A percentile compares a stretch with the other conserved stretches of the same genome.
These are phyloP conservation scores for Cenchrus purpureus DNA, from an alignment of 176 grass and related monocot species.

Conservation along the genomic window DNA sequence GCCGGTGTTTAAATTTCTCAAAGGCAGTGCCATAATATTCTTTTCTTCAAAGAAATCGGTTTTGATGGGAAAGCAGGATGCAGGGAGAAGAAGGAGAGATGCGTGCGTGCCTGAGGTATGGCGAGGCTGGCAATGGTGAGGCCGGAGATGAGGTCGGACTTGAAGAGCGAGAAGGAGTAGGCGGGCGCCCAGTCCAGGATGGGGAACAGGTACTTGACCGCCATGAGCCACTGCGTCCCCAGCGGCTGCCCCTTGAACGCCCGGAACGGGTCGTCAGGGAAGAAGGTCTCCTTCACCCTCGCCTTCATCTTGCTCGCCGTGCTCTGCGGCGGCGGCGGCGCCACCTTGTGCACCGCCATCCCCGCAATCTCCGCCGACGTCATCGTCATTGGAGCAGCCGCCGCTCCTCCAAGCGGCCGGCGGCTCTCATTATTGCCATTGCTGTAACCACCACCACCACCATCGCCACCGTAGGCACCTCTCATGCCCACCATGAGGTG, in stretches of 20 bases:
- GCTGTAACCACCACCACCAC: background rate
- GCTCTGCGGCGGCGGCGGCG: conserved; percentile 54
- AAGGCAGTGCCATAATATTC: background rate
- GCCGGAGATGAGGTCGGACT: conserved; percentile 87
- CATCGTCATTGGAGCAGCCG: background rate
- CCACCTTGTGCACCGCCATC: conserved; percentile 73
- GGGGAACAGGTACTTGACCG: conserved; percentile 79
- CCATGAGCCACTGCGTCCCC: conserved; percentile 60
- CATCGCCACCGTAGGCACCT: conserved; percentile 43
- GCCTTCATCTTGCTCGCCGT: conserved; percentile 75
- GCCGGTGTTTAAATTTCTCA: background rate
- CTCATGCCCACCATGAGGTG: conserved; percentile 57
- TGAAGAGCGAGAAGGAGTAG: conserved; percentile 86
- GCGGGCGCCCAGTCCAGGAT: conserved; percentile 70
- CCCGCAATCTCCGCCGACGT: conserved; percentile 24
- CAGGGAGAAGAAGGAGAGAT: background rate
- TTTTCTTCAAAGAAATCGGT: background rate
- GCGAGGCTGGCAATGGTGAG: conserved; percentile 98
- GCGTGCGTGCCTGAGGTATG: conserved; percentile 74
- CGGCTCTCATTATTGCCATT: conserved; percentile 40
- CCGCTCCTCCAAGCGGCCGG: background rate
- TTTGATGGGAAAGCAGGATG: background rate
- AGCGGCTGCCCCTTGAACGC: conserved; percentile 71
- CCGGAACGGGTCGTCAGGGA: conserved; percentile 92
- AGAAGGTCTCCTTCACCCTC: conserved; percentile 95